Conservation (phyloP, 2,329 filamentous ascomycete genomes). For the Massarina eburnea region DNA sequence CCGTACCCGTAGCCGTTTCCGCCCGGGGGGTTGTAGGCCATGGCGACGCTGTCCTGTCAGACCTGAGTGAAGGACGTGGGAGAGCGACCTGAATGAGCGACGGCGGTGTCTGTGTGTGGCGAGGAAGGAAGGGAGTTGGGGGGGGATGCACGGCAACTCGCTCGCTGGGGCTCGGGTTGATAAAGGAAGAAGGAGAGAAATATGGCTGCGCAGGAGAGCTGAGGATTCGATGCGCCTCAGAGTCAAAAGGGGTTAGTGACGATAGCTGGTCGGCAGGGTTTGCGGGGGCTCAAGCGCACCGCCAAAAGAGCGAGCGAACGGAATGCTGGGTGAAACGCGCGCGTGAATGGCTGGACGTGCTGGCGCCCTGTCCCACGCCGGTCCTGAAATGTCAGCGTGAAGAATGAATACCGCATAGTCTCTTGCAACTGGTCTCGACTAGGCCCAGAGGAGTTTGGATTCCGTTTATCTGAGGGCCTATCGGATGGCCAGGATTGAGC, state of each 20-base stretch:
- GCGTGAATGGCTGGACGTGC: slow-evolving; percentile 20
- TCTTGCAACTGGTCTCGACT: too few species aligned
- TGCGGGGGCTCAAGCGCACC: slow-evolving; percentile 4
- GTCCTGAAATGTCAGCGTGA: slow-evolving; percentile 22
- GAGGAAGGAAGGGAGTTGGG: not conserved
- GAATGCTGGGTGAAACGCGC: slow-evolving; percentile 24
- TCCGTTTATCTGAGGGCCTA: too few species aligned
- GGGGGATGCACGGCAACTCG: slow-evolving; percentile 13
- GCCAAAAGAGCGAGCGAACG: slow-evolving; percentile 1
- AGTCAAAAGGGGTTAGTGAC: slow-evolving; percentile 6
- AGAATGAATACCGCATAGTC: not conserved
- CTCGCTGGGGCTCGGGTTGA: slow-evolving; percentile 10
- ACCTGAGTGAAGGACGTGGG: slow-evolving; percentile 12
- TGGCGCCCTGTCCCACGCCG: slow-evolving; percentile 15
- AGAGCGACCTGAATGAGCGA: slow-evolving; percentile 12
- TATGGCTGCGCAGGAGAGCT: slow-evolving; percentile 12
- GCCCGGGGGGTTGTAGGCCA: slow-evolving; percentile 38
- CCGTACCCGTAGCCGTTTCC: slow-evolving; percentile 37
- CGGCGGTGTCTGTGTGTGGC: slow-evolving; percentile 11
- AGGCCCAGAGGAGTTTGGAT: too few species aligned
- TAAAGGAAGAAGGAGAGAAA: slow-evolving; percentile 15
- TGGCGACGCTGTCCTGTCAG: slow-evolving; percentile 32
- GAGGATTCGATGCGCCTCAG: slow-evolving; percentile 10
- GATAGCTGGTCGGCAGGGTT: slow-evolving; percentile 8
- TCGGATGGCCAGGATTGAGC: too few species aligned